Base-by-base conservation (phyloP, 805 yeast species). In the Debaryomyces maramus region DNA sequence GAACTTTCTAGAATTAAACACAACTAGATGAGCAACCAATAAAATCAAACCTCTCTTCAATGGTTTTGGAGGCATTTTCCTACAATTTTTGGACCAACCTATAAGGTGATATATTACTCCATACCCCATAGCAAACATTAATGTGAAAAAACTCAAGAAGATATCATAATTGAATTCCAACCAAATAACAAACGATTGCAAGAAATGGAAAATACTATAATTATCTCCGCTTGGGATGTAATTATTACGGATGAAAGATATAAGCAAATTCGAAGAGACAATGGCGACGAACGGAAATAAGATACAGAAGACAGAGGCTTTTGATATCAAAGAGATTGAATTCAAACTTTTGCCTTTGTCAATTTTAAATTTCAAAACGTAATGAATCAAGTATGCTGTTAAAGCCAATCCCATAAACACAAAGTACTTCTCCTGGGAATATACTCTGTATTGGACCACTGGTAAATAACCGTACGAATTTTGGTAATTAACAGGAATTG, bases 51-150 rank as follows among this genome's bases (percentile, higher is more conserved):
- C 48, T 13, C 31, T 38, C 7, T 37, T 43, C 30, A 36, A 14
- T 15, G 37, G 23, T 11, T 31, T 33, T 1, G 38, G 34, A 1
- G 67, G 65, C 6, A 63, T 32, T 32, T 47, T 46, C 26, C 66
- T 44, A 38, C 45, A 61, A 21, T 56, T 50, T 29, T 42, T 45
- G 10, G 63, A 48, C 8, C 43, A 50, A 2, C 52, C 53, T 24
- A 41, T 44, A 29, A 53, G 58, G 41, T 53, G 56, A 41, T 58
- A 63, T 17, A 61, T 41, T 4, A 62, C 65, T 3, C 70, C 70
- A 36, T 58, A 62, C 1, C 70, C 70, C 68, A 63, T 62, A 22
- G 63, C 46, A 37, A 64, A 60, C 23, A 60, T 32, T 24, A 62
- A 51, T 11, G 52, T 31, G 32, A 52, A 39, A 32, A 42, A 53